Conservation (phyloP, 129 eudicot species). For the Tagetes patula region DNA sequence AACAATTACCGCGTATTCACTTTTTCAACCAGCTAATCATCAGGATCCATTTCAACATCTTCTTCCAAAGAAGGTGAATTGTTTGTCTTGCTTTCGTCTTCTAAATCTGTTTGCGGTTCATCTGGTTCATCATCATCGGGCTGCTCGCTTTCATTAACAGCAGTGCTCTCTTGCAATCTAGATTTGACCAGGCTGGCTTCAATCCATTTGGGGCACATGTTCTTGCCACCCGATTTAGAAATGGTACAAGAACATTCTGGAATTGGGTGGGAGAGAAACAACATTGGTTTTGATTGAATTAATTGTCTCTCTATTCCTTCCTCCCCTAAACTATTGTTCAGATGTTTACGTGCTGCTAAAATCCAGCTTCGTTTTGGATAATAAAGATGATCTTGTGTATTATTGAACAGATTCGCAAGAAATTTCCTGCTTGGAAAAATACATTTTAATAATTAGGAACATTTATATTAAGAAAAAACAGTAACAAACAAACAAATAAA, state of each 20-base stretch:
- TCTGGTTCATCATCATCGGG: conserved; percentile 54
- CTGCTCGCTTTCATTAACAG: conserved; percentile 42
- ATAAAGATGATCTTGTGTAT: conserved; percentile 58
- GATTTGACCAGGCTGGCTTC: conserved; percentile 35
- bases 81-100: conserved; percentile 32
- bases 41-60: conserved; percentile 97
- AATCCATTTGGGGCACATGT: conserved; percentile 74
- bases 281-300: conserved; percentile 44
- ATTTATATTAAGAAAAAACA: not conserved
- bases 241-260: conserved; percentile 86
- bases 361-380: conserved; percentile 72
- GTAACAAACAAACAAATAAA: no score
- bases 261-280: conserved; percentile 83
- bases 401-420: conserved; percentile 66
- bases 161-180: conserved; percentile 32
- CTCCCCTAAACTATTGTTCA: conserved; percentile 65
- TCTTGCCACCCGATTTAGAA: conserved; percentile 42
- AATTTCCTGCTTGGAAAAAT: conserved; percentile 52
- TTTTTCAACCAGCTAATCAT: conserved; percentile 53
- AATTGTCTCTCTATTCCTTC: conserved; percentile 61
- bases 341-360: conserved; percentile 63
- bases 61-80: conserved; percentile 46
- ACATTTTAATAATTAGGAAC: conserved; percentile 12
- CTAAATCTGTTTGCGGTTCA: conserved; percentile 36
- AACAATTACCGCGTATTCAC: not conserved